These are phyloP conservation scores for Clavispora fructus DNA, from an alignment of 805 yeast genomes.

Conservation along the genomic window DNA sequence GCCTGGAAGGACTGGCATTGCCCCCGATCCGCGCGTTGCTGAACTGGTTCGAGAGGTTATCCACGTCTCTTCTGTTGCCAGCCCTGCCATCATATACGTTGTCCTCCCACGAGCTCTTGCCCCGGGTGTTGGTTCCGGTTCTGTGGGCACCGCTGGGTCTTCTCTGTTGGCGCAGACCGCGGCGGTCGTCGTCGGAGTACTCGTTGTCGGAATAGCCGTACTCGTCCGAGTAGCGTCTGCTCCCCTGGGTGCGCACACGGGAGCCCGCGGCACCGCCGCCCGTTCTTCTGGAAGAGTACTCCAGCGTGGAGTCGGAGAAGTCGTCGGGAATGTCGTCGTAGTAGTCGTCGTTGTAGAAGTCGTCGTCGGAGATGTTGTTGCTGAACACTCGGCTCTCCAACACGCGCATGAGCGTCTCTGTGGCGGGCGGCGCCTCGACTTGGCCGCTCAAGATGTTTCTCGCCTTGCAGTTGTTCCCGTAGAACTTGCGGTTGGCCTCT, in stretches of 20 bases:
- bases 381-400: slow-evolving; percentile 81
- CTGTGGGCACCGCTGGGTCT: slow-evolving; percentile 35
- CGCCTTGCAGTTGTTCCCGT: slow-evolving; percentile 87
- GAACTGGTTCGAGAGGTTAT: slow-evolving; percentile 31
- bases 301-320: slow-evolving; percentile 55
- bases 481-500: slow-evolving; percentile 93
- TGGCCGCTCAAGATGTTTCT: slow-evolving; percentile 76
- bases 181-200: slow-evolving; percentile 31
- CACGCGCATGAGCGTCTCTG: slow-evolving; percentile 81
- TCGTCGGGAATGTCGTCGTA: slow-evolving; percentile 68
- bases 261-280: slow-evolving; percentile 7
- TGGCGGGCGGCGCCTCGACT: slow-evolving; percentile 89
- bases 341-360: slow-evolving; percentile 57
- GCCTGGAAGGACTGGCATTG: slow-evolving; percentile 29
- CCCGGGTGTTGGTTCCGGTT: slow-evolving; percentile 2
- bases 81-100: slow-evolving; percentile 60
- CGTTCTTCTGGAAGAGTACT: slow-evolving; percentile 20
- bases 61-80: slow-evolving; percentile 32
- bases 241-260: slow-evolving; percentile 6
- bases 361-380: slow-evolving; percentile 43
- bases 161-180: slow-evolving; percentile 18
- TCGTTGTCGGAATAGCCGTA: slow-evolving; percentile 33
- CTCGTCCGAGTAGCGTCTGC: slow-evolving; percentile 26
- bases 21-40: slow-evolving; percentile 23
- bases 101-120: slow-evolving; percentile 73